Base-by-base conservation (phyloP, 140 eudicot species). In the Oenanthe javanica region DNA sequence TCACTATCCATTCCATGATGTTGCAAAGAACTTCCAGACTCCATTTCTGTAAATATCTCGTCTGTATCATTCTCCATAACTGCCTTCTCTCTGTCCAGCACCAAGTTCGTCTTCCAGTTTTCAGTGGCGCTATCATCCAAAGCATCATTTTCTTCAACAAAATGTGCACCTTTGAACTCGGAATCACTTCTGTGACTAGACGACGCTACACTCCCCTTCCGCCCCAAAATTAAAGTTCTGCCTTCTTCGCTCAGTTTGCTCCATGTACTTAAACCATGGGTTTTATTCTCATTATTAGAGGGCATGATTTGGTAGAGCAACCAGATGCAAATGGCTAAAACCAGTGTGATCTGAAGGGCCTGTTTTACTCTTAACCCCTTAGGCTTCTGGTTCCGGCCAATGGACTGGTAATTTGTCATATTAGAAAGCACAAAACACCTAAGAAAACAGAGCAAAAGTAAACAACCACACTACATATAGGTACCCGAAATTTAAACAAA, bases 261-360 rank as follows among this genome's bases (percentile, higher is more conserved):
- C 31, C 55, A 70, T 13, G 74, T 14, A 64, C 8, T 76, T 12
- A 14, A 57, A 42, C 57, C 25, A 23, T 19, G n/a, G 6, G 61
- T 38, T 5, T 64, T 48, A 3, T n/a, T 50, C 21, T 48, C 71
- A 48, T 36, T 48, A 64, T 13, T 16, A 3, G 81, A 83, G 46
- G 76, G 45, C 48, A 59, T 42, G 19, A 86, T 77, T 48, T 83
- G 89, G 87, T 86, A 86, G 21, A 86, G 16, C 79, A 86, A 78
- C 87, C 89, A 86, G 57, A 86, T 14, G 57, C 84, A 64, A 23
- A 81, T 63, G 72, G 73, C 89, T 72, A 86, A n/a, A 45, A 86
- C 11, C 77, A 86, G 69, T 12, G 69, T 80, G 43, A 18, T 52
- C 31, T 82, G 81, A 38, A 83, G 71, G 47, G 78, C 63, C 25